phyloP scores from a whole-genome alignment of 306 rosid species.

The Mucuna pruriens region DNA sequence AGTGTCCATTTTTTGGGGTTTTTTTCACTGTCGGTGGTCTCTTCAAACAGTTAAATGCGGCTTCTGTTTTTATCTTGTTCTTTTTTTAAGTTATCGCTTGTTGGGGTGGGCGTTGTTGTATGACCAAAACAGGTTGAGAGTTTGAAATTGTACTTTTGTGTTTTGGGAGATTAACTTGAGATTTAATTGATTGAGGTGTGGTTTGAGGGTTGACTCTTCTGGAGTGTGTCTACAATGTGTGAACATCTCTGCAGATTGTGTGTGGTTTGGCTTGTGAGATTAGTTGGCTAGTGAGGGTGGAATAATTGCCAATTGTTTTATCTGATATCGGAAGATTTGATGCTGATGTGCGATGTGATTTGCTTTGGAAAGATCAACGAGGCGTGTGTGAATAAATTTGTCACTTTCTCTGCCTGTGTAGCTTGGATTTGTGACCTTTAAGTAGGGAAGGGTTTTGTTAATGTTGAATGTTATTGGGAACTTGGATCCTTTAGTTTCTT shows the following conservation, averaged over 20 bases:
- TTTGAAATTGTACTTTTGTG: background rate
- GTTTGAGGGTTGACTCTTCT: constrained; percentile 33
- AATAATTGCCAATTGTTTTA: constrained; percentile 23
- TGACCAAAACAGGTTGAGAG: background rate
- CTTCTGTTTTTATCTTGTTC: background rate
- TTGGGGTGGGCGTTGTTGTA: background rate
- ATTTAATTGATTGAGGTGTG: constrained; percentile 30
- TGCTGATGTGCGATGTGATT: constrained; percentile 24
- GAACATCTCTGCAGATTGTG: constrained; percentile 2
- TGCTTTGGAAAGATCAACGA: constrained; percentile 16
- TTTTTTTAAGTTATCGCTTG: background rate
- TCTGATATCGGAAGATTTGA: constrained; percentile 36
- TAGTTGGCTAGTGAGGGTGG: constrained; percentile 21
- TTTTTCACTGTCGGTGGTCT: constrained; percentile 32
- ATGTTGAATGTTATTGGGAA: background rate
- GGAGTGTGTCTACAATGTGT: constrained; percentile 21
- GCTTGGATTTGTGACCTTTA: constrained; percentile 27
- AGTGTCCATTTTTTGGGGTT: background rate
- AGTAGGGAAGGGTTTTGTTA: background rate
- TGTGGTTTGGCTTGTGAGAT: background rate
- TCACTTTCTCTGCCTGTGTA: constrained; percentile 21
- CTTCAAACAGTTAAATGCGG: background rate
- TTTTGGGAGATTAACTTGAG: constrained; percentile 14
- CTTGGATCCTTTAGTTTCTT: constrained; percentile 15
- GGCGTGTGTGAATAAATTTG: constrained; percentile 8